Evolutionary conservation across 2,329 filamentous ascomycete species (phyloP), one percentile per base, ranked within the genome.

Genomic region (Colletotrichum cuscutae): DNA sequence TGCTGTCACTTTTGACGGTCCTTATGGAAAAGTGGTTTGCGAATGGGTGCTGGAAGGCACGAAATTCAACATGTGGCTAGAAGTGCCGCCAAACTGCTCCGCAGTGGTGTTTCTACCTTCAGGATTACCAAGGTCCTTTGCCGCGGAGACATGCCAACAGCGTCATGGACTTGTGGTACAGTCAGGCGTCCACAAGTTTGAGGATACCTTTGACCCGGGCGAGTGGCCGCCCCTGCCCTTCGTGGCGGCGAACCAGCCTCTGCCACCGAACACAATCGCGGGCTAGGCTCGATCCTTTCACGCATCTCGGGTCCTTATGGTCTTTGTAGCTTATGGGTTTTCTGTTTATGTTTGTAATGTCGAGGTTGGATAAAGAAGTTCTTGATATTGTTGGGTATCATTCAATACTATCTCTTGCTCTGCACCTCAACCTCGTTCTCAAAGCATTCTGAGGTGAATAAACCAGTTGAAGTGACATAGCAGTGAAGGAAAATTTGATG

Each of bases 61-160:
- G 8, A 22, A 49, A 0, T 49, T 49, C 42, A 49, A 49, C 15
- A 49, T 49, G 70, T 59, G 35, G 57, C 19, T 74, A 28, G 54
- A 37, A 11, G 61, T 73, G 13, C 70, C 70, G 12, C 70, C 42
- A 49, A 69, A 26, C n/a, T 66, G 70, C 30, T 62, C 61, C 12
- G 73, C 69, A 7, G 52, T 57, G 4, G 61, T 73, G 3, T 69
- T 65, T 9, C 42, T 73, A 26, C 65, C 70, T 5, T 73, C 69
- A 13, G 57, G 62, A 12, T 42, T 73, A 52, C 22, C 69, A 32
- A 52, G 15, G 8, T 57, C 30, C 15, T 68, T 60, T 28, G 37
- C 42, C 19, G 42, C 42, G 19, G 42, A 49, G 42, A 49, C 30
- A 7, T 60, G 59, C 24, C 4, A 30, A 32, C n/a, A 8, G 52